Evolutionary conservation across 1,284 basidiomycete species (phyloP).

Genomic region (Hemileia vastatrix): DNA sequence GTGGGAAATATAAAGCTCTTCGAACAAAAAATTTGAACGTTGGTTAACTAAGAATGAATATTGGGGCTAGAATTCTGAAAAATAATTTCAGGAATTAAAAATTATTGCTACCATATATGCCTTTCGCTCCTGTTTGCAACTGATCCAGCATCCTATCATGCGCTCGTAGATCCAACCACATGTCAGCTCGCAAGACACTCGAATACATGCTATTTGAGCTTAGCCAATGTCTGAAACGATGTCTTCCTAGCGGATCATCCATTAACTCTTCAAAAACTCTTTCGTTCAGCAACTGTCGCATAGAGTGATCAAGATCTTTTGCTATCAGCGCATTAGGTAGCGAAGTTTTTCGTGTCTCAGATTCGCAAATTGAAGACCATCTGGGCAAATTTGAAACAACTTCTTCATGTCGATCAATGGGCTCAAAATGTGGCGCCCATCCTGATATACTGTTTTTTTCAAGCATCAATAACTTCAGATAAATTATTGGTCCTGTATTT

Average conservation of each 20-base stretch:
- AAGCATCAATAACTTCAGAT: too few species aligned
- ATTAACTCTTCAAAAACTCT: conserved; percentile 27
- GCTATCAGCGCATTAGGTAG: conserved; percentile 2
- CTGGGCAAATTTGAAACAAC: not conserved
- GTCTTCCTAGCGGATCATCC: conserved; percentile 27
- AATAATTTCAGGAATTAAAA: not conserved
- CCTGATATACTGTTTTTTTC: too few species aligned
- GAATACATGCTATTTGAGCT: not conserved
- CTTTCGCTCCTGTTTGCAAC: not conserved
- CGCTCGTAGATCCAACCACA: conserved; percentile 3
- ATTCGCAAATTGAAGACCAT: not conserved
- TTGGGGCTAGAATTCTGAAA: not conserved
- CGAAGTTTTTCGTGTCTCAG: not conserved
- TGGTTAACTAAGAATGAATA: not conserved
- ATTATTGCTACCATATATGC: not conserved
- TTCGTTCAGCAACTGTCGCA: conserved; percentile 24
- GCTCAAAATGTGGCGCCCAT: too few species aligned
- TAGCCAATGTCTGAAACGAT: conserved; percentile 26
- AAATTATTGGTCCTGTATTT: too few species aligned
- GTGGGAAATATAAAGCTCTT: not conserved
- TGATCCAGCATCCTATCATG: not conserved
- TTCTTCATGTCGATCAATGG: too few species aligned
- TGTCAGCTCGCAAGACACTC: not conserved
- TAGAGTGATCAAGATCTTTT: conserved; percentile 16
- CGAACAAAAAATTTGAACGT: not conserved